Conservation (phyloP, 495 filamentous ascomycete species). For the Xylaria grammica region DNA sequence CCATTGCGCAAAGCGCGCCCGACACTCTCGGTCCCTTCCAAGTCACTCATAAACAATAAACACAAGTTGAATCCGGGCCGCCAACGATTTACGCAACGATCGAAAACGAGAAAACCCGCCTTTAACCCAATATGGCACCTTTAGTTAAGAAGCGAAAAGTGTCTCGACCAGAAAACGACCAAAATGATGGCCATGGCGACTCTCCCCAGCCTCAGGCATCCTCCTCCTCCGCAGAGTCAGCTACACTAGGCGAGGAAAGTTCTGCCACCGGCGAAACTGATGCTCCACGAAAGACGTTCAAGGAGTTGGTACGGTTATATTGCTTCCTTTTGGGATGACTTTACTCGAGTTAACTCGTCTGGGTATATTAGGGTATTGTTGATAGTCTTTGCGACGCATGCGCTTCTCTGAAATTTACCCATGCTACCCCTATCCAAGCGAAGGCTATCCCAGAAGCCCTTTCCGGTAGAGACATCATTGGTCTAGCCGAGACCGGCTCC, state of each 20-base stretch:
- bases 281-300: conserved; percentile 67
- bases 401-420: conserved; percentile 75
- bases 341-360: conserved; percentile 13
- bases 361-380: conserved; percentile 67
- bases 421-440: conserved; percentile 79
- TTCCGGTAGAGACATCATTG: conserved; percentile 83
- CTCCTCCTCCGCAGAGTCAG: conserved; percentile 14
- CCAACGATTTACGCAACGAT: background rate
- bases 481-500: conserved; percentile 89
- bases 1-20: background rate
- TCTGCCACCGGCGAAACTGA: conserved; percentile 23
- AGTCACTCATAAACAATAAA: too few relatives aligned
- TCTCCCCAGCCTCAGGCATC: background rate
- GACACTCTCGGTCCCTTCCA: background rate
- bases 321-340: background rate
- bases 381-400: conserved; percentile 89
- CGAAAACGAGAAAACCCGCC: background rate
- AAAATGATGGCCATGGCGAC: conserved; percentile 5
- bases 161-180: conserved; percentile 19
- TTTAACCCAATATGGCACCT: conserved; percentile 21
- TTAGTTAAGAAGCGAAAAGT: conserved; percentile 32
- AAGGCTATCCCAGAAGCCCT: conserved; percentile 83
- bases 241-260: conserved; percentile 22
- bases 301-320: conserved; percentile 62
- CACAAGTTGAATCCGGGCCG: background rate